These are phyloP conservation scores for Ogataea parapolymorpha DNA, from an alignment of 805 yeast species.

Conservation along the genomic window DNA sequence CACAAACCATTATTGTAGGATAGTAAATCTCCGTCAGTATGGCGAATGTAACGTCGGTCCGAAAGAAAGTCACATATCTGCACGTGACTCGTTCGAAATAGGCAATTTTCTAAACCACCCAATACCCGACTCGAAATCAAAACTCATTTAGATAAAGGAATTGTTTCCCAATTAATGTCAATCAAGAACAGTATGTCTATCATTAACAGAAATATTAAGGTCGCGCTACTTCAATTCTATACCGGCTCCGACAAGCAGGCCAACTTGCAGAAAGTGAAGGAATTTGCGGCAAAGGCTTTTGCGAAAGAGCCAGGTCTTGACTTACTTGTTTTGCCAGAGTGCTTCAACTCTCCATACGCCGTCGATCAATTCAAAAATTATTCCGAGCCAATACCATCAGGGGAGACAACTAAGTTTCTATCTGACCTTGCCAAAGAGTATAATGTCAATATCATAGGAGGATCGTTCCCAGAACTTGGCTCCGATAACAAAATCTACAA, in stretches of 20 bases:
- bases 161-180: constrained; percentile 4
- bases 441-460: constrained; percentile 73
- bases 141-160: not conserved
- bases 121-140: not conserved
- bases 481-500: constrained; percentile 61
- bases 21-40: not conserved
- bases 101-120: not conserved
- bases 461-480: constrained; percentile 82
- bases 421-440: constrained; percentile 63
- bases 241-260: constrained; percentile 80
- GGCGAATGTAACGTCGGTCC: too few relatives aligned
- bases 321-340: constrained; percentile 86
- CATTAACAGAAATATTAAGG: constrained; percentile 57
- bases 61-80: not conserved
- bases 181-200: constrained; percentile 17
- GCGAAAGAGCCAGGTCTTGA: constrained; percentile 52
- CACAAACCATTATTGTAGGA: too few relatives aligned
- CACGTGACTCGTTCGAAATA: not conserved
- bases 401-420: constrained; percentile 62
- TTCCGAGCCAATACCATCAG: constrained; percentile 81
- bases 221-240: constrained; percentile 81
- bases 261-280: constrained; percentile 67
- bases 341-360: constrained; percentile 94
- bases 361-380: constrained; percentile 83
- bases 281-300: constrained; percentile 62